Conservation (phyloP, 768 basidiomycete genomes). For the Nidularia pulvinata region DNA sequence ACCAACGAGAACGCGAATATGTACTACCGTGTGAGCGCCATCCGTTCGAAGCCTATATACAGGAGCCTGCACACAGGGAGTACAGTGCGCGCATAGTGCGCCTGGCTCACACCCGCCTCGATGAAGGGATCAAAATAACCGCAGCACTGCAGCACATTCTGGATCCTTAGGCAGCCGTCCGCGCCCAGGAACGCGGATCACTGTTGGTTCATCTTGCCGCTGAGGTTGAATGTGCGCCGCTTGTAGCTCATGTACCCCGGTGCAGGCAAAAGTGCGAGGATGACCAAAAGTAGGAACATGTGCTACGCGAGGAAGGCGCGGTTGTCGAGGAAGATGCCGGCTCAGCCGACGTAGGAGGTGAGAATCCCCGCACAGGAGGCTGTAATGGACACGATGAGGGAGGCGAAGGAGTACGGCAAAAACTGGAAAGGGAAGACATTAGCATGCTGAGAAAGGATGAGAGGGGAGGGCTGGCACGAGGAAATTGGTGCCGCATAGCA, state of each 20-base stretch:
- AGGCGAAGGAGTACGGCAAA: constrained; percentile 56
- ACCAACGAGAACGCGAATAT: constrained; percentile 62
- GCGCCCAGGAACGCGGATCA: constrained; percentile 67
- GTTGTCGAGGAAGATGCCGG: constrained; percentile 86
- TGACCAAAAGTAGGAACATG: constrained; percentile 76
- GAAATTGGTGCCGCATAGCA: constrained; percentile 65
- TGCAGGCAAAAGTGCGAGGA: constrained; percentile 67
- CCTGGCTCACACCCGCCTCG: constrained; percentile 72
- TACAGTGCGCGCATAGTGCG: constrained; percentile 69
- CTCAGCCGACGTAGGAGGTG: constrained; percentile 75
- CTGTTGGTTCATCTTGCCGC: constrained; percentile 75
- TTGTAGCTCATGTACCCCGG: constrained; percentile 85
- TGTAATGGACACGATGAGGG: constrained; percentile 66
- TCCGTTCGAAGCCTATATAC: constrained; percentile 57
- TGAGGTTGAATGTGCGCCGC: constrained; percentile 52
- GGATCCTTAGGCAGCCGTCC: constrained; percentile 60
- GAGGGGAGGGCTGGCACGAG: constrained; percentile 25
- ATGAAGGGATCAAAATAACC: constrained; percentile 82
- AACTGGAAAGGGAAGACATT: constrained; percentile 23
- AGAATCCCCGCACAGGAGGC: constrained; percentile 60
- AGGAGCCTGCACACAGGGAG: constrained; percentile 75
- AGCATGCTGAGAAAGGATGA: neutral
- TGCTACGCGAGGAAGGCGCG: constrained; percentile 81
- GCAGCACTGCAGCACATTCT: constrained; percentile 76
- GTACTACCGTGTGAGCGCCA: constrained; percentile 63